These are phyloP conservation scores for Plasmodium billcollinsi DNA, from an alignment of 169 alveolate species.

Conservation along the genomic window DNA sequence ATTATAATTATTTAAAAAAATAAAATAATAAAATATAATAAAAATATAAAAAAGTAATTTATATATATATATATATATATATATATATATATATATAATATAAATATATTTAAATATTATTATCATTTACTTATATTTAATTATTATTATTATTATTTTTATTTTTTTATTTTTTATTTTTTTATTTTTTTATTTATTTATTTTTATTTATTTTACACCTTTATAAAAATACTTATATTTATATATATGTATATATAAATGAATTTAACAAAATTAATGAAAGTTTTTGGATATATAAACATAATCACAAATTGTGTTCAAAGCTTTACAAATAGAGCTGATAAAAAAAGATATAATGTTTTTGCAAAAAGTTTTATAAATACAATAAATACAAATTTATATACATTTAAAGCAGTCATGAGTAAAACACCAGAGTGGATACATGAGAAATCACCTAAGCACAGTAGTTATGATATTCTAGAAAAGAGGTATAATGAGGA, in stretches of 20 bases:
- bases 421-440: slow-evolving; percentile 74
- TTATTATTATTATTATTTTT: too few relatives aligned
- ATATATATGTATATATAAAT: neutral
- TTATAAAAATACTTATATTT: too few relatives aligned
- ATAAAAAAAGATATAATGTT: slow-evolving; percentile 42
- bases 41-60: too few relatives aligned
- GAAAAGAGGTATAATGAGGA: slow-evolving; percentile 59
- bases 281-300: slow-evolving; percentile 66
- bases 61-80: too few relatives aligned
- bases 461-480: slow-evolving; percentile 49
- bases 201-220: too few relatives aligned
- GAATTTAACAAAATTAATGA: slow-evolving; percentile 69
- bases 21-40: too few relatives aligned
- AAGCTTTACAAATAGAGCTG: slow-evolving; percentile 45
- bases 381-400: slow-evolving; percentile 25
- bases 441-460: slow-evolving; percentile 72
- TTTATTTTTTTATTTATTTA: too few relatives aligned
- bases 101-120: too few relatives aligned
- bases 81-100: too few relatives aligned
- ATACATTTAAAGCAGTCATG: slow-evolving; percentile 51
- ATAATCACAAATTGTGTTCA: slow-evolving; percentile 59
- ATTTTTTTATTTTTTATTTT: too few relatives aligned
- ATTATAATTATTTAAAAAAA: too few relatives aligned
- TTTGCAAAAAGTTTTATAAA: slow-evolving; percentile 51
- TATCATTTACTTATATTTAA: too few relatives aligned